Evolutionary conservation across 202 grass and related monocot species (phyloP), one percentile per base, ranked within the genome.

Genomic region (Digitaria exilis): DNA sequence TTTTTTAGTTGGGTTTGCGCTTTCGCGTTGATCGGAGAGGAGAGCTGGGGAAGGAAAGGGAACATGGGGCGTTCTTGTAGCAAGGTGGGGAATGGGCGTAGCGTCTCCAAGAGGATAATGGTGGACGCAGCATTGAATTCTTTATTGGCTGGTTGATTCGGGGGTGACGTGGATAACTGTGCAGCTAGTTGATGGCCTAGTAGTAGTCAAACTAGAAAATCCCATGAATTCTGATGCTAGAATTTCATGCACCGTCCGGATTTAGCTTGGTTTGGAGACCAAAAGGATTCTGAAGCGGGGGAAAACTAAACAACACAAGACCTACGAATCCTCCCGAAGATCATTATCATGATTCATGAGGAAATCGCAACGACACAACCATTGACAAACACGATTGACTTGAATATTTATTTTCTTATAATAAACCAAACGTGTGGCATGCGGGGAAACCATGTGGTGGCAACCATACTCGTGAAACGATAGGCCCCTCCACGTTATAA

Each of bases 41-140:
- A 7, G 48, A 48, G 17, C 42, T 30, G 35, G 50, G 43, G 18
- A 16, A 56, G 64, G 64, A 67, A 57, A 49, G 37, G 35, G 29
- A 37, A 52, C 35, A n/a, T n/a, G n/a, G 87, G 34, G 52, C 25
- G 52, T 25, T 17, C 63, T 45, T 88, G 83, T 39, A 39, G 6
- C 37, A 4, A 39, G 3, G 37, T n/a, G 65, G 35, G 21, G 9
- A n/a, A 68, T 24, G 19, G 52, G 88, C 61, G 55, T 56, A 37
- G 51, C 80, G 70, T 79, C 58, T 67, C 14, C 55, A 5, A 42
- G 30, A 18, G 54, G 54, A 39, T 72, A 72, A 72, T 17, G 43
- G 67, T 16, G 24, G 67, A 26, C 22, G 42, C 15, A 18, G 15
- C 6, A 28, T 30, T 61, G 58, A 61, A 37, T 72, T 72, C 45